These are phyloP conservation scores for Vitis rotundifolia DNA, from an alignment of 164 flowering plant genomes.

Conservation along the genomic window DNA sequence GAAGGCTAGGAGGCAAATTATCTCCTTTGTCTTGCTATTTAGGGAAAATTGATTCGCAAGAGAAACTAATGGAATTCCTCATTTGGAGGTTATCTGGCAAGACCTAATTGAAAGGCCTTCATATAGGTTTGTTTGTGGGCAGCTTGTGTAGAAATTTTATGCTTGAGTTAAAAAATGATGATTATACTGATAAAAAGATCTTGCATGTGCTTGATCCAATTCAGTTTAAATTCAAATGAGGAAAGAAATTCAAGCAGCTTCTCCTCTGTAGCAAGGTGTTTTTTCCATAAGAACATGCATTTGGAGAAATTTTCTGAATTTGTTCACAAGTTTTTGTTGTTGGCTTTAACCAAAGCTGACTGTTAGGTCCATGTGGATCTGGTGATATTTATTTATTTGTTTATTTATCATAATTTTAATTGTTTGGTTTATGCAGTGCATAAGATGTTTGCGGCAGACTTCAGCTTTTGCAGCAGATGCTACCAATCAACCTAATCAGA, in stretches of 20 bases:
- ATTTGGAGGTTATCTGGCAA: background rate
- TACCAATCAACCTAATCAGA: constrained; percentile 45
- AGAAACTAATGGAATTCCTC: no score
- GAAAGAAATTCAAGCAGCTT: no score
- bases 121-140: background rate
- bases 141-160: background rate
- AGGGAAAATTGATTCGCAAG: background rate
- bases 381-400: background rate
- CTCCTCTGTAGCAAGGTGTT: background rate
- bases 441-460: constrained; percentile 96
- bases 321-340: no score
- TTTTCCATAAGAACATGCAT: background rate
- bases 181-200: no score
- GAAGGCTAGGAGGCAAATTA: no score
- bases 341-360: no score
- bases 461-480: constrained; percentile 82
- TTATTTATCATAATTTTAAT: background rate
- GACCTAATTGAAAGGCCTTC: constrained; percentile 1
- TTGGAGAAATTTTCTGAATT: background rate
- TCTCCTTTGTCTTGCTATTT: background rate
- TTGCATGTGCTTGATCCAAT: no score
- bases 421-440: constrained; percentile 61
- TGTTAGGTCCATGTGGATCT: no score
- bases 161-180: background rate
- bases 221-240: no score